phyloP scores from a whole-genome alignment of 1,284 basidiomycete genomes.

The Apiotrichum brassicae region DNA sequence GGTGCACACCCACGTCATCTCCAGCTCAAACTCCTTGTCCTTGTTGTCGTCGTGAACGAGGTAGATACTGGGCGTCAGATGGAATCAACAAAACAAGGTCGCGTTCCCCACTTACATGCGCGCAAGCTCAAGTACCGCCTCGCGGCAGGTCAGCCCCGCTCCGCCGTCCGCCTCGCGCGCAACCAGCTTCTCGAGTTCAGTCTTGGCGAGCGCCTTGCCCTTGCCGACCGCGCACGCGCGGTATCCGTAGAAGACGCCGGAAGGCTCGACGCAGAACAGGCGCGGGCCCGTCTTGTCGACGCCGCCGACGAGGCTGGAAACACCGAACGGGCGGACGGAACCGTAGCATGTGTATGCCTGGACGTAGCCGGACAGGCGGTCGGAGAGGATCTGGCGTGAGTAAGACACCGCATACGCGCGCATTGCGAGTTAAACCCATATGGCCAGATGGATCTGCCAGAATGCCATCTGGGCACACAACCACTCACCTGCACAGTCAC shows the following conservation, averaged over 20 bases:
- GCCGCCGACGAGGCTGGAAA: slow-evolving; percentile 83
- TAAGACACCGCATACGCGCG: not conserved
- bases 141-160: slow-evolving; percentile 53
- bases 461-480: no score
- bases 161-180: slow-evolving; percentile 23
- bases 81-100: no score
- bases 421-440: no score
- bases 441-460: no score
- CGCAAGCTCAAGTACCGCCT: slow-evolving; percentile 90
- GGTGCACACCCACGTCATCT: slow-evolving; percentile 91
- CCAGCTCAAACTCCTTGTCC: slow-evolving; percentile 94
- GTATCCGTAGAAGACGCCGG: slow-evolving; percentile 89
- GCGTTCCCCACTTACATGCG: slow-evolving; percentile 66
- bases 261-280: slow-evolving; percentile 90
- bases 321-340: slow-evolving; percentile 93
- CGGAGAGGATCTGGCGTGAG: slow-evolving; percentile 51
- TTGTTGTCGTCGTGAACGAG: slow-evolving; percentile 84
- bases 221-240: slow-evolving; percentile 92
- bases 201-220: slow-evolving; percentile 93
- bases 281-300: slow-evolving; percentile 84
- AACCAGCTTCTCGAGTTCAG: slow-evolving; percentile 88
- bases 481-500: slow-evolving; percentile 70
- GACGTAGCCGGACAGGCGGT: slow-evolving; percentile 79
- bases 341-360: slow-evolving; percentile 98
- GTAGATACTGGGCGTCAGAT: slow-evolving; percentile 68